These are phyloP conservation scores for Lenwebbia sp. DNA, from an alignment of 345 rosid species.

Conservation along the genomic window DNA sequence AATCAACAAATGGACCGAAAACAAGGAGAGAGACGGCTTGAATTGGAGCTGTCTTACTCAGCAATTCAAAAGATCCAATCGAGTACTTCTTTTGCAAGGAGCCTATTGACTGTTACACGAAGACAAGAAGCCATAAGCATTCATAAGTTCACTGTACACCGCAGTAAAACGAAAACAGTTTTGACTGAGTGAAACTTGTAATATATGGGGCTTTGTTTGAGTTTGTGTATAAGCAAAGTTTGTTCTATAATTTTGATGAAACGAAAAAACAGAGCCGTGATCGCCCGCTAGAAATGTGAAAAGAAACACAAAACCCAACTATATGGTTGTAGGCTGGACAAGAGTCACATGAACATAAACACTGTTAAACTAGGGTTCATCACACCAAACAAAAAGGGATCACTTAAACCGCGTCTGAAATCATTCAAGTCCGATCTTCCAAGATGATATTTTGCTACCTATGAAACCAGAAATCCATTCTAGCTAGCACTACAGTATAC, in stretches of 20 bases:
- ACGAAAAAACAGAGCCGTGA: not conserved
- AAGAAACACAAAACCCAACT: not conserved
- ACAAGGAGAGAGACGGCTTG: constrained; percentile 27
- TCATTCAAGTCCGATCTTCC: not conserved
- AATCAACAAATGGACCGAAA: constrained; percentile 29
- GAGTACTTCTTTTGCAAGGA: constrained; percentile 33
- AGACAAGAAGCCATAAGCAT: not conserved
- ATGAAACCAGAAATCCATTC: not conserved
- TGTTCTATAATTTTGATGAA: not conserved
- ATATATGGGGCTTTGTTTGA: not conserved
- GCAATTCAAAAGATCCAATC: constrained; percentile 30
- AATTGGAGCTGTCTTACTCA: constrained; percentile 35
- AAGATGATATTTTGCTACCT: not conserved
- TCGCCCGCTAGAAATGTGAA: not conserved
- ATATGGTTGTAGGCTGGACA: not conserved
- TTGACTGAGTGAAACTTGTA: not conserved
- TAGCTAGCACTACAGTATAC: not conserved
- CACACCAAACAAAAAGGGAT: not conserved
- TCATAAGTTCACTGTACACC: not conserved
- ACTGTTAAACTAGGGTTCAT: not conserved
- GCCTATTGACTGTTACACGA: constrained; percentile 21
- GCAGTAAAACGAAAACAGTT: not conserved
- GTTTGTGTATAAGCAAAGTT: not conserved
- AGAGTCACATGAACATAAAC: not conserved
- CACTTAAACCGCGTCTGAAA: not conserved